Evolutionary conservation across 306 rosid genomes (phyloP).

Genomic region (cucumber (Cucumis sativus)): DNA sequence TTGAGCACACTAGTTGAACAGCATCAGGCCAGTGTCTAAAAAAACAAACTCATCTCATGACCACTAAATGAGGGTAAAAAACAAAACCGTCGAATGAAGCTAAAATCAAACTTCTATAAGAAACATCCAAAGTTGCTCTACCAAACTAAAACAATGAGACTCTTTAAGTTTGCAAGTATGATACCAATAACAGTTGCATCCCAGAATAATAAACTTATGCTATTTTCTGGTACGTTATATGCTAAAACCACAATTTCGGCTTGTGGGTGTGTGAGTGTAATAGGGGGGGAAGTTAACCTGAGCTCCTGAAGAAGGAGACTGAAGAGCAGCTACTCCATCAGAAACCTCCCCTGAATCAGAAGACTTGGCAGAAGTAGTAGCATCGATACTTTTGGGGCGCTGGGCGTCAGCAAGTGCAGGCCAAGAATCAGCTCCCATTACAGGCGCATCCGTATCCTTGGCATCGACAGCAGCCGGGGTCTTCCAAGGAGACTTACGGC

Average conservation of each 20-base stretch:
- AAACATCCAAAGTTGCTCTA: not conserved
- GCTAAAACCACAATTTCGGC: not conserved
- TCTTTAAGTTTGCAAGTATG: not conserved
- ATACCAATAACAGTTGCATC: not conserved
- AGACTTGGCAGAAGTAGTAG: conserved; percentile 18
- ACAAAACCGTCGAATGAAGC: not conserved
- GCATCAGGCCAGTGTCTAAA: not conserved
- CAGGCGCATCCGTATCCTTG: conserved; percentile 35
- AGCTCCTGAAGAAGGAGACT: conserved; percentile 22
- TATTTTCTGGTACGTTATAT: not conserved
- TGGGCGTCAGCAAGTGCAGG: conserved; percentile 80
- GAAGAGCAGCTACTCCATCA: conserved; percentile 26
- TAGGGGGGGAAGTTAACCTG: conserved; percentile 28
- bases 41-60: not conserved
- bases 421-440: conserved; percentile 70
- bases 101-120: not conserved
- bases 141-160: not conserved
- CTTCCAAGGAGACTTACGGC: conserved; percentile 82
- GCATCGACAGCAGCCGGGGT: conserved; percentile 32
- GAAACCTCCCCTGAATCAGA: conserved; percentile 14
- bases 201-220: not conserved
- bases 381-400: conserved; percentile 37
- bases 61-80: not conserved
- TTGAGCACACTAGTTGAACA: not conserved
- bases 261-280: not conserved